Base-by-base conservation (phyloP, 2,329 filamentous ascomycete genomes). In the Ascochyta koolunga region DNA sequence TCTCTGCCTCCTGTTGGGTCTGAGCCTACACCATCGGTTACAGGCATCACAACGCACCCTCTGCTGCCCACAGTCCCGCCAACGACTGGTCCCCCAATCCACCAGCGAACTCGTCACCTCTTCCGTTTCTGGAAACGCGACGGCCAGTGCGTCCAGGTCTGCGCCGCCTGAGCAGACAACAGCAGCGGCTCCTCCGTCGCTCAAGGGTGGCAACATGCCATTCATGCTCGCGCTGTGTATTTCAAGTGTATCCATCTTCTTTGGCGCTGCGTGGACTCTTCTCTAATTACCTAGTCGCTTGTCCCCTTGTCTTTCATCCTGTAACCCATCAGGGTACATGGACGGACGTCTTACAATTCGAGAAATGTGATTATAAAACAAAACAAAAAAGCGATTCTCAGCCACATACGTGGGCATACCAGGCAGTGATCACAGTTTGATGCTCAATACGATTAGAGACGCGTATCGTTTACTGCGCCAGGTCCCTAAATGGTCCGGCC, bases 261-360 rank as follows among this genome's bases (percentile, higher is more conserved):
- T 70, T 9, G 65, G 68, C 22, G 66, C 67, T 50, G 63, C 61
- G 13, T 65, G 69, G 51, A 61, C 64, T 36, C 51, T 72, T 36
- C 42, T 69, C 16, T 72, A 49, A 47, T 27, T 22, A 15, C 10
- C 8, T 15, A 8, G 15, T 38, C n/a, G 22, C 6, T 24, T 8
- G 18, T n/a, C n/a, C n/a, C n/a, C n/a, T n/a, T n/a, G n/a, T n/a
- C n/a, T n/a, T n/a, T n/a, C n/a, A n/a, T n/a, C n/a, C n/a, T n/a
- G n/a, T n/a, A 29, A 15, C 11, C 27, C 11, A 5, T 13, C 27
- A 10, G 9, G 16, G 2, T 16, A 37, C 16, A 40, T 18, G 29
- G 43, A 7, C 38, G 2, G 31, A 32, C 22, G 29, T 16, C 27
- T 39, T 13, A 0, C 5, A 18, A n/a, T 4, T 37, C 9, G n/a